phyloP scores from a whole-genome alignment of 2,329 filamentous ascomycete genomes.

The Hypoxylon rubiginosum region DNA sequence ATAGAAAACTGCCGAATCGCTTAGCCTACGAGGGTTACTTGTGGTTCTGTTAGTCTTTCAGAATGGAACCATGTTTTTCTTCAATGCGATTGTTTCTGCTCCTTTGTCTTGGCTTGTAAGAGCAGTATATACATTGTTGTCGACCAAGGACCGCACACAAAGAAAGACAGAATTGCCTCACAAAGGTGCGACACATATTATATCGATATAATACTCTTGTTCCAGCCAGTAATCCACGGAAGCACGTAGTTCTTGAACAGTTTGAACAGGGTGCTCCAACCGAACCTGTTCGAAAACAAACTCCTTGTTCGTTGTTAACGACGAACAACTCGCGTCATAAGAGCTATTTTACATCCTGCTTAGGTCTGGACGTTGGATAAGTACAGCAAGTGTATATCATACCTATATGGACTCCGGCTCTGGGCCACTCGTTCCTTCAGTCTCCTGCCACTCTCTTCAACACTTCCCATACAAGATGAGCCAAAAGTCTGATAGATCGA shows the following conservation, averaged over 20 bases:
- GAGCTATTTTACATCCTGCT: background rate
- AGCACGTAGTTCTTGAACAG: background rate
- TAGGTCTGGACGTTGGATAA: background rate
- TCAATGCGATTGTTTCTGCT: background rate
- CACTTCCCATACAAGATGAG: background rate
- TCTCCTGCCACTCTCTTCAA: background rate
- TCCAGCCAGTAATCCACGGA: background rate
- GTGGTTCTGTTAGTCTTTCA: background rate
- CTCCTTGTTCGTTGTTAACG: background rate
- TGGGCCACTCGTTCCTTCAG: background rate
- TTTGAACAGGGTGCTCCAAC: background rate
- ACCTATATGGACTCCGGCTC: background rate
- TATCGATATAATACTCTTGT: background rate
- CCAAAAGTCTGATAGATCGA: conserved; percentile 27
- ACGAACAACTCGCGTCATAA: background rate
- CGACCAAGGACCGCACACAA: background rate
- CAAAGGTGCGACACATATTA: no score
- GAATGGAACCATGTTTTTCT: background rate
- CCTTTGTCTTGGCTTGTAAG: conserved; percentile 10
- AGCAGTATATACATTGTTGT: background rate
- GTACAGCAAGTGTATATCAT: background rate
- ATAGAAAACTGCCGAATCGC: background rate
- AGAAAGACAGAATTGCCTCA: background rate
- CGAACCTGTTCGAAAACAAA: background rate
- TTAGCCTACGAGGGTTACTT: background rate